phyloP scores from a whole-genome alignment of 2,329 filamentous ascomycete species.

The Colletotrichum spinosum region DNA sequence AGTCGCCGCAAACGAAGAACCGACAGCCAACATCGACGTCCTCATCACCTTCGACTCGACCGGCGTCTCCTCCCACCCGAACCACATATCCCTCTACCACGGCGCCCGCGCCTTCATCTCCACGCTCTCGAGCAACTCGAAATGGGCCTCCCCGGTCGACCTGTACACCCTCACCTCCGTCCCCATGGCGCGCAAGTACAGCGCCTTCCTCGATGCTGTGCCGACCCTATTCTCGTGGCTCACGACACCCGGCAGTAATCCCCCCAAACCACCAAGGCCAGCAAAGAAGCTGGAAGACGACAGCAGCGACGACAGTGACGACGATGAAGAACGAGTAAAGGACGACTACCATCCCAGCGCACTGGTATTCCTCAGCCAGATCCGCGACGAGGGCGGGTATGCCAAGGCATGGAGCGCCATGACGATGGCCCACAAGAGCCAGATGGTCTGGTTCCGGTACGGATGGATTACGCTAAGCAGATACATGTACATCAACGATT shows the following conservation, averaged over 20 bases:
- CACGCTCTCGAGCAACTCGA: conserved; percentile 70
- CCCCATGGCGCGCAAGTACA: conserved; percentile 82
- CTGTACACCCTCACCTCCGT: conserved; percentile 87
- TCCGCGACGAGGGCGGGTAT: conserved; percentile 68
- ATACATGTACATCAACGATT: conserved; percentile 96
- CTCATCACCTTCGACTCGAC: conserved; percentile 89
- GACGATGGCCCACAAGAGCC: conserved; percentile 89
- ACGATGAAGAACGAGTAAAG: conserved; percentile 39
- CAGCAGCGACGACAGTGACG: conserved; percentile 25
- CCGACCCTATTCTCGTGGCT: conserved; percentile 73
- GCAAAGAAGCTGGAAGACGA: conserved; percentile 30
- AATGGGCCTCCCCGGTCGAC: conserved; percentile 79
- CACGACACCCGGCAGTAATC: conserved; percentile 47
- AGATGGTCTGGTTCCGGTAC: conserved; percentile 99
- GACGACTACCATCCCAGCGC: conserved; percentile 63
- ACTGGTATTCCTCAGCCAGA: conserved; percentile 78
- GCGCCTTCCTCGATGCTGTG: conserved; percentile 80
- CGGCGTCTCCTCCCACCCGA: conserved; percentile 90
- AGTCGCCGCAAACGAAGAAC: conserved; percentile 47
- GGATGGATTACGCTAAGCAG: conserved; percentile 91
- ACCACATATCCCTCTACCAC: conserved; percentile 90
- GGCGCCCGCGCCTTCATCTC: conserved; percentile 81
- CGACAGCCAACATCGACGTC: conserved; percentile 75
- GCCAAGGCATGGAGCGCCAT: conserved; percentile 82
- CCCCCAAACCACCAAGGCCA: conserved; percentile 15